Conservation (phyloP, 805 yeast species). For the Kurtzmaniella fragi region DNA sequence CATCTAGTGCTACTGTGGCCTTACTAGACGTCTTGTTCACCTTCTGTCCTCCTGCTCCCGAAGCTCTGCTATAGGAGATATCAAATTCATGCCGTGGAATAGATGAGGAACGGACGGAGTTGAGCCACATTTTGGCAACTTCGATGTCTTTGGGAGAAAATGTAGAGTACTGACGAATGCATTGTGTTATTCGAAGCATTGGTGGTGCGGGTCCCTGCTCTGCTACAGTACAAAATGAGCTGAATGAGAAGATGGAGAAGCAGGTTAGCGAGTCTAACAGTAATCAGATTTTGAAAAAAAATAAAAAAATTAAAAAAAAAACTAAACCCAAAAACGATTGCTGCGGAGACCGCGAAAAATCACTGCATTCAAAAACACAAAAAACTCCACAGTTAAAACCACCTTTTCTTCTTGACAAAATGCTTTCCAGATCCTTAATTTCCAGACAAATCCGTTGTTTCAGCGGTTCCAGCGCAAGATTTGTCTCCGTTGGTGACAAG, state of each 20-base stretch:
- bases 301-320: no score
- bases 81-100: conserved; percentile 46
- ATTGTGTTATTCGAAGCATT: no score
- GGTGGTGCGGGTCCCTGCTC: no score
- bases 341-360: no score
- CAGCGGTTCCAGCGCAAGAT: conserved; percentile 14
- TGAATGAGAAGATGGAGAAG: no score
- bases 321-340: no score
- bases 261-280: no score
- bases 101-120: conserved; percentile 14
- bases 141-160: conserved; percentile 20
- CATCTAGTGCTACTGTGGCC: conserved; percentile 51
- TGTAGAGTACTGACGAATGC: not conserved
- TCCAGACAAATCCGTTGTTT: conserved; percentile 13
- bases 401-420: no score
- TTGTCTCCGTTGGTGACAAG: conserved; percentile 51
- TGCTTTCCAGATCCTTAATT: not conserved
- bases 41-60: conserved; percentile 89
- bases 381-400: no score
- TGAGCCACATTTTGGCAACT: conserved; percentile 41
- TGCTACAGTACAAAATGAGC: no score
- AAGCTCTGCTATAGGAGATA: conserved; percentile 50
- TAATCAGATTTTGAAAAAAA: no score
- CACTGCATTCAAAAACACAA: no score
- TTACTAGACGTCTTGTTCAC: conserved; percentile 71